These are phyloP conservation scores for Apiospora hydei DNA, from an alignment of 2,329 filamentous ascomycete genomes.

Conservation along the genomic window DNA sequence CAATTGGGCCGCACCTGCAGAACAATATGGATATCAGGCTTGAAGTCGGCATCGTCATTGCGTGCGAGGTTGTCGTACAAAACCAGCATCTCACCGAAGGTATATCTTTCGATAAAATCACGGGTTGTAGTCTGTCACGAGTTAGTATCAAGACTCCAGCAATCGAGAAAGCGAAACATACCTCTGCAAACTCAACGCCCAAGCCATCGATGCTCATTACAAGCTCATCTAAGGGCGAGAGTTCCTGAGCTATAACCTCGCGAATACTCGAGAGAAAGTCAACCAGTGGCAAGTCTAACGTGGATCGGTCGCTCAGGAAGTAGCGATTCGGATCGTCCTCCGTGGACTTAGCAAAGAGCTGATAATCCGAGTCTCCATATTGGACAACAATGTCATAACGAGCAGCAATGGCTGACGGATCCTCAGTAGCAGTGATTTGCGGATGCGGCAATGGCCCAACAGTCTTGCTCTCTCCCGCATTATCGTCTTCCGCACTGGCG, in stretches of 20 bases:
- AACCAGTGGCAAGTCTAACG: constrained; percentile 36
- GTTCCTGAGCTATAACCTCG: constrained; percentile 41
- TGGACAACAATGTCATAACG: constrained; percentile 40
- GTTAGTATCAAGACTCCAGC: neutral
- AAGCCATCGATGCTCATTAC: constrained; percentile 43
- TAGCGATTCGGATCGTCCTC: constrained; percentile 44
- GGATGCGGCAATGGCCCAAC: constrained; percentile 4
- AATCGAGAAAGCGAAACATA: constrained; percentile 30
- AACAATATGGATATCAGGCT: constrained; percentile 40
- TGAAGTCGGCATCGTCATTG: constrained; percentile 38
- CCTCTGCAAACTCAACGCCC: constrained; percentile 44
- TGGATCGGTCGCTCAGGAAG: constrained; percentile 41
- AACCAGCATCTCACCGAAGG: constrained; percentile 41
- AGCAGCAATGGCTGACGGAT: constrained; percentile 33
- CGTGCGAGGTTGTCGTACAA: constrained; percentile 42
- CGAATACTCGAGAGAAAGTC: constrained; percentile 41
- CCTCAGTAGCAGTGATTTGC: constrained; percentile 17
- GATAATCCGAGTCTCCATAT: constrained; percentile 42
- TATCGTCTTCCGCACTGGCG: constrained; percentile 6
- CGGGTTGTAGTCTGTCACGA: constrained; percentile 38
- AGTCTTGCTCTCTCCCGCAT: neutral
- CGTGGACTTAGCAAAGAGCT: constrained; percentile 42
- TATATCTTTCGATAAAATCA: constrained; percentile 40
- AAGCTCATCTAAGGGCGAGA: constrained; percentile 44
- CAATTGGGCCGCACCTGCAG: constrained; percentile 44